These are phyloP conservation scores for Penicillium subrubescens DNA, from an alignment of 495 filamentous ascomycete species.

Conservation along the genomic window DNA sequence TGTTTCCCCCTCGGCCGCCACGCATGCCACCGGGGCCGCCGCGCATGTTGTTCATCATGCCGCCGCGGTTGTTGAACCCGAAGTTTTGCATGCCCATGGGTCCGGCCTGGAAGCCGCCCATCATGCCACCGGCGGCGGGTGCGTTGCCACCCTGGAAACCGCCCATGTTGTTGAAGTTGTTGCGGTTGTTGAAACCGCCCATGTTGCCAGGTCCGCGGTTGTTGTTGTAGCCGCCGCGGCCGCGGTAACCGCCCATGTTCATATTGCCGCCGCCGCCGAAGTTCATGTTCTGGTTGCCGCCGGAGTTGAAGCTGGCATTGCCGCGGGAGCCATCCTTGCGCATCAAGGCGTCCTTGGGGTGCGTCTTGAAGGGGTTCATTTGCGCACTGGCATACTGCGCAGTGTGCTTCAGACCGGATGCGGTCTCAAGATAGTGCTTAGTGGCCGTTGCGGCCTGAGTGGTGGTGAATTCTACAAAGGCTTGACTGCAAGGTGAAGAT, in stretches of 20 bases:
- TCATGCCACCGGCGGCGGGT: constrained; percentile 56
- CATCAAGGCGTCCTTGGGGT: constrained; percentile 86
- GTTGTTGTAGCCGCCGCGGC: constrained; percentile 49
- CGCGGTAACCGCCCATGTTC: constrained; percentile 45
- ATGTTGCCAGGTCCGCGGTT: constrained; percentile 43
- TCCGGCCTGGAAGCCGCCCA: constrained; percentile 58
- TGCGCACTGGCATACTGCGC: constrained; percentile 76
- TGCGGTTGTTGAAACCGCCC: constrained; percentile 48
- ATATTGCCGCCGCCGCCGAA: constrained; percentile 24
- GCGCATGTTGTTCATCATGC: constrained; percentile 71
- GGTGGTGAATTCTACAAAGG: constrained; percentile 81
- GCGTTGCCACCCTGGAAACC: constrained; percentile 48
- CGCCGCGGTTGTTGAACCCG: constrained; percentile 63
- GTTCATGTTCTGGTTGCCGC: constrained; percentile 26
- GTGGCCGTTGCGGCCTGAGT: constrained; percentile 83
- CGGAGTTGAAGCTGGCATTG: constrained; percentile 17
- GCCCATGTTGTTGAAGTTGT: constrained; percentile 57
- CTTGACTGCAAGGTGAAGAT: constrained; percentile 69
- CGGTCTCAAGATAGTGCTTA: constrained; percentile 77
- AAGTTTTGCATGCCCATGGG: constrained; percentile 62
- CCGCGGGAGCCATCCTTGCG: constrained; percentile 62
- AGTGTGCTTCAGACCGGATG: constrained; percentile 66
- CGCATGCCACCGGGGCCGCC: constrained; percentile 70
- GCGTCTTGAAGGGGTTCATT: constrained; percentile 84
- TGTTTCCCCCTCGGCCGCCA: constrained; percentile 64